Evolutionary conservation across 1,139 yeast genomes (phyloP).

Genomic region (Hemisphaericaspora xylofermentans): DNA sequence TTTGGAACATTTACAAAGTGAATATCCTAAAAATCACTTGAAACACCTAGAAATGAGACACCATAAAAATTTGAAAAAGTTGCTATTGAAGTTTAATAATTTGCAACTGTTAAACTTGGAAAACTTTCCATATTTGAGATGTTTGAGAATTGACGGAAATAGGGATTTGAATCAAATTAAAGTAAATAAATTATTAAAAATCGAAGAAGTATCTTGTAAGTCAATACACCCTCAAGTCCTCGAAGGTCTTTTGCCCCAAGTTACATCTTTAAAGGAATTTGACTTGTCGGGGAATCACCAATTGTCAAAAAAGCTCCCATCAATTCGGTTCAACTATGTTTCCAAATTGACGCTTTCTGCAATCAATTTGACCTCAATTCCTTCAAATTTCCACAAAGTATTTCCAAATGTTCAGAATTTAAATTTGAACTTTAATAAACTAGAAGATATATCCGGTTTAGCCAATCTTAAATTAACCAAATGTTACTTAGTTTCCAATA

Average conservation of each 20-base stretch:
- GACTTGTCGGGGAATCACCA: conserved; percentile 41
- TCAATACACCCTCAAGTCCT: conserved; percentile 28
- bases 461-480: conserved; percentile 33
- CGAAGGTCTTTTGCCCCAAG: conserved; percentile 18
- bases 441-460: conserved; percentile 31
- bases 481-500: conserved; percentile 48
- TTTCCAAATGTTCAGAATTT: conserved; percentile 51
- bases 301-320: conserved; percentile 1
- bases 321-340: conserved; percentile 32
- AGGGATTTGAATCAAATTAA: conserved; percentile 21
- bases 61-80: conserved; percentile 37
- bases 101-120: conserved; percentile 31
- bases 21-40: conserved; percentile 25
- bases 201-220: conserved; percentile 46
- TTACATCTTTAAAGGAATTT: conserved; percentile 24
- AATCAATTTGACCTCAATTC: conserved; percentile 38
- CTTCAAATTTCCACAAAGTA: conserved; percentile 30
- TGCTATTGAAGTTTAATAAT: conserved; percentile 42
- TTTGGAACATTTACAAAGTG: conserved; percentile 25
- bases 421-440: conserved; percentile 51
- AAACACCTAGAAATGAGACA: conserved; percentile 20
- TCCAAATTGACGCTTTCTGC: conserved; percentile 45
- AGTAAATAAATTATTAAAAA: conserved; percentile 29
- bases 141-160: conserved; percentile 49
- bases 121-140: conserved; percentile 39